Conservation (phyloP, 1,284 basidiomycete genomes). For the Phellinidium pouzarii region DNA sequence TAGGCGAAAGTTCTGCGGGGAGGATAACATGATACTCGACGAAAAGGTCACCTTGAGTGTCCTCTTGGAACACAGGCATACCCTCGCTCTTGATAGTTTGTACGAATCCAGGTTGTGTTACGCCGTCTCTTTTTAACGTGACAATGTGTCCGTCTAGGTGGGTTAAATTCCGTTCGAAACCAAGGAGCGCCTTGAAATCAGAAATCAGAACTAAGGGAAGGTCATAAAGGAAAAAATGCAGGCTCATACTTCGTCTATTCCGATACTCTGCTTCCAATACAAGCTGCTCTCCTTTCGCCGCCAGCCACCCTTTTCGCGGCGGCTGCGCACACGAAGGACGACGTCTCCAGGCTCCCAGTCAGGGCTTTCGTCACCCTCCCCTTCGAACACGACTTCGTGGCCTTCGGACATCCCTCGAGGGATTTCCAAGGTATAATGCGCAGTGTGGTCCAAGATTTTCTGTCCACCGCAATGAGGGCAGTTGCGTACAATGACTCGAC, state of each 20-base stretch:
- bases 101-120: slow-evolving; percentile 90
- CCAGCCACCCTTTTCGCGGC: slow-evolving; percentile 72
- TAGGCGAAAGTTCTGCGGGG: slow-evolving; percentile 60
- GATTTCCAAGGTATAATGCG: slow-evolving; percentile 76
- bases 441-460: slow-evolving; percentile 79
- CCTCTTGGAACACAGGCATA: slow-evolving; percentile 69
- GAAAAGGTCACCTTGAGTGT: slow-evolving; percentile 75
- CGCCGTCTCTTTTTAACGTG: slow-evolving; percentile 60
- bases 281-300: slow-evolving; percentile 82
- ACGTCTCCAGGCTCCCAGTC: slow-evolving; percentile 93
- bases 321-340: slow-evolving; percentile 73
- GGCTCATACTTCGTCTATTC: slow-evolving; percentile 73
- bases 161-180: slow-evolving; percentile 79
- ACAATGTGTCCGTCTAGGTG: slow-evolving; percentile 87
- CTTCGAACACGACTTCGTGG: slow-evolving; percentile 85
- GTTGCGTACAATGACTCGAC: slow-evolving; percentile 64
- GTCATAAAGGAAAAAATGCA: background rate
- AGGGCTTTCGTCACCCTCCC: slow-evolving; percentile 88
- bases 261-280: slow-evolving; percentile 86
- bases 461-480: slow-evolving; percentile 81
- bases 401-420: slow-evolving; percentile 88
- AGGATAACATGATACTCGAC: slow-evolving; percentile 89
- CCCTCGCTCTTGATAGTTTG: slow-evolving; percentile 83
- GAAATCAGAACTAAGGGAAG: slow-evolving; percentile 2
- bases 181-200: slow-evolving; percentile 59